Evolutionary conservation across 495 filamentous ascomycete species (phyloP).

Genomic region (Neurospora sp.): DNA sequence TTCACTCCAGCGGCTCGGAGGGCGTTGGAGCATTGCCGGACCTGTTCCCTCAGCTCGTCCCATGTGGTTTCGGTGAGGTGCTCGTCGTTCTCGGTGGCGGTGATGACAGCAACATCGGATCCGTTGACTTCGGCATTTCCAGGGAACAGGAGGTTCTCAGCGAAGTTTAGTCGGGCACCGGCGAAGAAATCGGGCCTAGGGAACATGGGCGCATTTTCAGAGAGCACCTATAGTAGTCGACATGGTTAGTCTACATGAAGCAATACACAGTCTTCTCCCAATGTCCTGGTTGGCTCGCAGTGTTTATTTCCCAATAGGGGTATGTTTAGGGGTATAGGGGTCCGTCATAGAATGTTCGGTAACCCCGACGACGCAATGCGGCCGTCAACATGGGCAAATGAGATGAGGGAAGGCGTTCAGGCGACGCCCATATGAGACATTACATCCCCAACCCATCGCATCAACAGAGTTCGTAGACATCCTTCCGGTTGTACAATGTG

Average conservation of each 20-base stretch:
- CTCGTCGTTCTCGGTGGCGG: slow-evolving; percentile 55
- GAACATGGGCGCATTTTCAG: slow-evolving; percentile 58
- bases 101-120: slow-evolving; percentile 58
- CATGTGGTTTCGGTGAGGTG: slow-evolving; percentile 62
- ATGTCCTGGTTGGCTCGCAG: not conserved
- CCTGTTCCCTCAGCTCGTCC: slow-evolving; percentile 68
- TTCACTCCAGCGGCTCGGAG: slow-evolving; percentile 55
- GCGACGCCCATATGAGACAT: not conserved
- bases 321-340: not conserved
- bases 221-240: slow-evolving; percentile 49
- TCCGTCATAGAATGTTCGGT: not conserved
- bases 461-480: not conserved
- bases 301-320: not conserved
- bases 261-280: not conserved
- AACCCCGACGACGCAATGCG: not conserved
- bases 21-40: slow-evolving; percentile 60
- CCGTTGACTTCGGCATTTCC: slow-evolving; percentile 35
- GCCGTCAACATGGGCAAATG: not conserved
- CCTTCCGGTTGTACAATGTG: not conserved
- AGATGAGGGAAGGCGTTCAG: not conserved
- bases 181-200: slow-evolving; percentile 79
- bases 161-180: slow-evolving; percentile 74
- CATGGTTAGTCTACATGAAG: not conserved
- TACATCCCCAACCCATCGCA: not conserved
- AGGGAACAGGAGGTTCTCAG: slow-evolving; percentile 84